Base-by-base conservation (phyloP, 148 eudicot species). In the Camellia japonica region DNA sequence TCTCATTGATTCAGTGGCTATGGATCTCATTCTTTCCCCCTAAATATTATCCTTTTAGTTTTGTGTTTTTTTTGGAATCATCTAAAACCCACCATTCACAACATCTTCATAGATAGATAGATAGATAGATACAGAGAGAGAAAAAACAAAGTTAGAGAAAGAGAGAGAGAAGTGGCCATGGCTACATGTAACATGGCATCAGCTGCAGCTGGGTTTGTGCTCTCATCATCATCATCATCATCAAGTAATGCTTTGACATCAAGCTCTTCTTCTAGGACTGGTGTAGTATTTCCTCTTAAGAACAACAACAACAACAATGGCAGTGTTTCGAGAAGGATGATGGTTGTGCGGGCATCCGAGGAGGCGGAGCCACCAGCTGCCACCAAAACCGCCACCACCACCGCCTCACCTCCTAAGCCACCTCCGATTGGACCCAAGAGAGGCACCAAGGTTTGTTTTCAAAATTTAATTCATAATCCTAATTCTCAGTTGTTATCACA, bases 401-500 rank as follows among this genome's bases (percentile, higher is more conserved):
- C 64, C 2, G 43, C 66, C 42, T 18, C 55, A 6, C 42, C 75
- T 44, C 43, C 67, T 13, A 79, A 79, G 75, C 81, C 81, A 1
- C 75, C 81, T n/a, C 81, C 81, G 30, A 79, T 79, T n/a, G 81
- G 81, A 7, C 81, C 81, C 75, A 79, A 79, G 75, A 70, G 81
- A 46, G 81, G 81, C 67, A 3, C 75, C 54, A 79, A 79, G 81
- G 81, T 79, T 30, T 30, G 38, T 30, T 30, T 30, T 30, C 38
- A 30, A 30, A 30, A 30, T 1, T 30, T 30, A 30, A 30, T 30
- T 30, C 1, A 30, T 30, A 30, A 30, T 30, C 30, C 30, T 30
- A 30, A 30, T 30, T 30, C 38, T 30, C 38, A 30, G 38, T 30
- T 30, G 38, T 30, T 30, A 1, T 30, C 38, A 30, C 38, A 1